Conservation (phyloP, 169 alveolate genomes). For the Eimeria tenella region DNA sequence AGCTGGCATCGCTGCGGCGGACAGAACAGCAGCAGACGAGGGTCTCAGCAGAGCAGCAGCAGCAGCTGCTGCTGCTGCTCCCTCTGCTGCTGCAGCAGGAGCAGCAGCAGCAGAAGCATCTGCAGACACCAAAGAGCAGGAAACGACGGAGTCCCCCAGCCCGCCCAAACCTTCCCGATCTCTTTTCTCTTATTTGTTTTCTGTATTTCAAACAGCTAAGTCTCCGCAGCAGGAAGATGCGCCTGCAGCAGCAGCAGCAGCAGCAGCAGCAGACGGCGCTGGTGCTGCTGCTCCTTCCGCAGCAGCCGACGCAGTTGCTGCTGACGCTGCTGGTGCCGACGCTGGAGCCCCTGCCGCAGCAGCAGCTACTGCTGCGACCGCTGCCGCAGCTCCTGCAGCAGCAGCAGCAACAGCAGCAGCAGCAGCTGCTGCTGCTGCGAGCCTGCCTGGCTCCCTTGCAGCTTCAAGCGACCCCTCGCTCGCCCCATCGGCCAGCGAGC, state of each 20-base stretch:
- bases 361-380: constrained; percentile 10
- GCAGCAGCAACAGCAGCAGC: too few species aligned
- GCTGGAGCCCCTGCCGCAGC: not conserved
- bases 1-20: not conserved
- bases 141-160: not conserved
- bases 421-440: too few species aligned
- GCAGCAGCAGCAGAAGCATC: not conserved
- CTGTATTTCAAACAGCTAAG: not conserved
- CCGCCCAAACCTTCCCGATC: constrained; percentile 10
- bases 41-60: not conserved
- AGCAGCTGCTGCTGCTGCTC: not conserved
- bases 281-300: not conserved
- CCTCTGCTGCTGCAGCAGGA: not conserved
- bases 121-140: not conserved
- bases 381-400: not conserved
- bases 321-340: not conserved
- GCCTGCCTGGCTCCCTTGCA: too few species aligned
- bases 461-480: too few species aligned
- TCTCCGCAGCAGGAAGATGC: not conserved
- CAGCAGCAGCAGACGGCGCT: not conserved
- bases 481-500: too few species aligned
- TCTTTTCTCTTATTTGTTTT: constrained; percentile 1
- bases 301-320: not conserved
- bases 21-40: not conserved
- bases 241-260: not conserved